These are phyloP conservation scores for Ophiostoma australiae DNA, from an alignment of 2,329 filamentous ascomycete genomes.

Conservation along the genomic window DNA sequence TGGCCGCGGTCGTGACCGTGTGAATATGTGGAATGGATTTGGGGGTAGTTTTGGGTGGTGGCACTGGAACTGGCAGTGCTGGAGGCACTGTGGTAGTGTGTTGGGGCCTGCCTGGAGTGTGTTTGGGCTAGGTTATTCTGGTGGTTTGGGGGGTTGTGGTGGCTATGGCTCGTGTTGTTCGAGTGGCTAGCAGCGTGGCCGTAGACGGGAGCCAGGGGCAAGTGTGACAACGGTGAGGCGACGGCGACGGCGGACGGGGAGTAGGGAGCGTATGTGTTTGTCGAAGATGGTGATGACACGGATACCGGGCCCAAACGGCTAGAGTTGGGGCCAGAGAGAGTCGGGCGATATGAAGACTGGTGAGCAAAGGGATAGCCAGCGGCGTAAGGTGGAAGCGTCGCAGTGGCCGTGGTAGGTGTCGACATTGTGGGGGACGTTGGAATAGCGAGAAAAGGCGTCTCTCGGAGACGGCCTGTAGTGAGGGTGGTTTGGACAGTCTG, in stretches of 20 bases:
- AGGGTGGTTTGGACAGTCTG: background rate
- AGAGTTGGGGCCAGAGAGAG: constrained; percentile 36
- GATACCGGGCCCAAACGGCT: constrained; percentile 35
- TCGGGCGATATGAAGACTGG: constrained; percentile 37
- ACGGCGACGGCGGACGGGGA: constrained; percentile 20
- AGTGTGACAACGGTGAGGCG: constrained; percentile 25
- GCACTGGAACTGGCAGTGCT: constrained; percentile 26
- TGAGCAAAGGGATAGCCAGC: constrained; percentile 60
- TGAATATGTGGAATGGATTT: background rate
- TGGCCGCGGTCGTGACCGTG: constrained; percentile 4
- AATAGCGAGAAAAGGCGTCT: constrained; percentile 12
- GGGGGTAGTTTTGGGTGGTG: constrained; percentile 22
- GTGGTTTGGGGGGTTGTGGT: background rate
- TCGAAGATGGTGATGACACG: constrained; percentile 32
- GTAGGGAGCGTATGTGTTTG: constrained; percentile 30
- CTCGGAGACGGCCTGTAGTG: constrained; percentile 6
- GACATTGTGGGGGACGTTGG: constrained; percentile 55
- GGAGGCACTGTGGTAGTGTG: constrained; percentile 14
- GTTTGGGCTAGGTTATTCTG: background rate
- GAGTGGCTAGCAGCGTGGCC: constrained; percentile 19
- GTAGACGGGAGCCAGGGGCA: constrained; percentile 22
- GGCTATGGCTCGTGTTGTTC: background rate
- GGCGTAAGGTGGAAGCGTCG: constrained; percentile 64
- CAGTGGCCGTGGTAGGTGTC: constrained; percentile 72
- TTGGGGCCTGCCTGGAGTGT: background rate